Conservation (phyloP, 306 rosid genomes). For the Erythrophleum fordii region DNA sequence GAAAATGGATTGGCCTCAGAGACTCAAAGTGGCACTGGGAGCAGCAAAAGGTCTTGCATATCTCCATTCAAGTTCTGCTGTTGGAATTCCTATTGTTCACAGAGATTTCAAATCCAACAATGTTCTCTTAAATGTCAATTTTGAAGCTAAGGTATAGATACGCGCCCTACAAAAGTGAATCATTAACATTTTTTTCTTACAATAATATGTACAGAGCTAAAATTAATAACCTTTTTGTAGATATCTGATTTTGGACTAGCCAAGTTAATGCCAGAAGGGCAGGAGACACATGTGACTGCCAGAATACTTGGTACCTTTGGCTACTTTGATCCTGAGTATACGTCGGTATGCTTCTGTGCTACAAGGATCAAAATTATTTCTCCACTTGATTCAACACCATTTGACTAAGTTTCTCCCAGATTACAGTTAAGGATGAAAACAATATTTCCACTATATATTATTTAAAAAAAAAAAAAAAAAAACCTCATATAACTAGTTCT, state of each 20-base stretch:
- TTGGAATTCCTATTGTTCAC: conserved; percentile 83
- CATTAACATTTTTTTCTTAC: background rate
- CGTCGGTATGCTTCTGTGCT: conserved; percentile 62
- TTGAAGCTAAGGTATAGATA: conserved; percentile 69
- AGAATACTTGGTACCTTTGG: conserved; percentile 87
- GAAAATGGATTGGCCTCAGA: conserved; percentile 72
- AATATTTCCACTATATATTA: background rate
- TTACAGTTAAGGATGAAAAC: background rate
- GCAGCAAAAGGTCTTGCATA: conserved; percentile 83
- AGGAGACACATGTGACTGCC: conserved; percentile 66
- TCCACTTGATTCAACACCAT: background rate
- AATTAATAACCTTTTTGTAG: conserved; percentile 38
- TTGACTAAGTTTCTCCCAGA: background rate
- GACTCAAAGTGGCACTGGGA: conserved; percentile 81
- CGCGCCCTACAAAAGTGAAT: background rate
- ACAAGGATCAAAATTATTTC: background rate
- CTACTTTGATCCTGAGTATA: conserved; percentile 84
- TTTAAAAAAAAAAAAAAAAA: too few relatives aligned
- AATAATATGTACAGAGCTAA: conserved; percentile 19
- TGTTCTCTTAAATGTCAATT: conserved; percentile 68
- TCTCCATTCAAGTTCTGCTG: conserved; percentile 70
- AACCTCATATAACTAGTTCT: background rate
- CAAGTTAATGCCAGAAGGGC: conserved; percentile 89
- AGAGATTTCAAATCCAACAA: conserved; percentile 87
- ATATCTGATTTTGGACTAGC: conserved; percentile 92